Evolutionary conservation across 2,329 filamentous ascomycete species (phyloP).

Genomic region (Aureobasidium leucospermi): DNA sequence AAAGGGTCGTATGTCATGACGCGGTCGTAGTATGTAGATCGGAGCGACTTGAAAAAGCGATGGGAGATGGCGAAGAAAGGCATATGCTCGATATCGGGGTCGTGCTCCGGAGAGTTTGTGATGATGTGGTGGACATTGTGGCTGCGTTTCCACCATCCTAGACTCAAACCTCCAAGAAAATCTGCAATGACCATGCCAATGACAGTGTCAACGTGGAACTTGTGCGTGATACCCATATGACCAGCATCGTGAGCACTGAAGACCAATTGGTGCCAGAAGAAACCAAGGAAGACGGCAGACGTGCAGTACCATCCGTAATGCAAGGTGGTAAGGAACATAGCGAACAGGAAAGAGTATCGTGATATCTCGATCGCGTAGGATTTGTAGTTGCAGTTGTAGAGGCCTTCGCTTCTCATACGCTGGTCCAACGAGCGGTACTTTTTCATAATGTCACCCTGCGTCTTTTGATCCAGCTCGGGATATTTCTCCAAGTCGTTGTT

Average conservation of each 20-base stretch:
- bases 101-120: slow-evolving; percentile 89
- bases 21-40: slow-evolving; percentile 59
- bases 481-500: slow-evolving; percentile 72
- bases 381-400: slow-evolving; percentile 78
- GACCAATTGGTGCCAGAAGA: slow-evolving; percentile 88
- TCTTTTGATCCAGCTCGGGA: slow-evolving; percentile 64
- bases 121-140: slow-evolving; percentile 43
- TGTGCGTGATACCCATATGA: slow-evolving; percentile 95
- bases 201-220: slow-evolving; percentile 72
- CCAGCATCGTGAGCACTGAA: slow-evolving; percentile 93
- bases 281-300: slow-evolving; percentile 68
- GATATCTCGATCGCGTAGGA: slow-evolving; percentile 68
- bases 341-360: slow-evolving; percentile 65
- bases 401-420: slow-evolving; percentile 62
- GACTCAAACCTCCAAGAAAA: slow-evolving; percentile 78
- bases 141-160: slow-evolving; percentile 65
- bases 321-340: slow-evolving; percentile 47
- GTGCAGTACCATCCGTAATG: slow-evolving; percentile 39
- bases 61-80: slow-evolving; percentile 62
- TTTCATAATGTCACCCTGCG: slow-evolving; percentile 65
- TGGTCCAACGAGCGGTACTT: slow-evolving; percentile 77
- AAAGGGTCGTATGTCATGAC: slow-evolving; percentile 56
- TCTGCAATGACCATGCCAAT: slow-evolving; percentile 89
- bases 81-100: slow-evolving; percentile 78
- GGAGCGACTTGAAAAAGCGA: slow-evolving; percentile 56